These are phyloP conservation scores for button mushroom (Agaricus bisporus) DNA, from an alignment of 768 basidiomycete species.

Conservation along the genomic window DNA sequence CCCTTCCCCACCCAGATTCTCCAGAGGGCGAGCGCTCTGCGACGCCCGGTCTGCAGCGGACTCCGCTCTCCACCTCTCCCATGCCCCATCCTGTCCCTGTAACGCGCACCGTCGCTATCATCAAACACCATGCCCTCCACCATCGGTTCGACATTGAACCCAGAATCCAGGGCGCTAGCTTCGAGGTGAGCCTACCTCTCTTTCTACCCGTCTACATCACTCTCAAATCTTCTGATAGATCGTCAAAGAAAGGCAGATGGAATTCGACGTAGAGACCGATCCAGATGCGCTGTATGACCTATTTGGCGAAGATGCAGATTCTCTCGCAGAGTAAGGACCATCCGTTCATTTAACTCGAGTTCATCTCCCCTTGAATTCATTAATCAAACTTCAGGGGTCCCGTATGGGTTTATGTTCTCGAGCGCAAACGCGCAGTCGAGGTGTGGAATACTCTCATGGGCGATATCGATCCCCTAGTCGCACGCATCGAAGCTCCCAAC, in stretches of 20 bases:
- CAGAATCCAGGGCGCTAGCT: constrained; percentile 72
- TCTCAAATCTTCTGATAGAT: constrained; percentile 38
- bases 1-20: neutral
- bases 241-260: constrained; percentile 85
- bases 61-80: neutral
- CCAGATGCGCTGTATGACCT: constrained; percentile 74
- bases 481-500: constrained; percentile 47
- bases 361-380: neutral
- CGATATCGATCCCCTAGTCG: constrained; percentile 51
- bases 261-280: constrained; percentile 79
- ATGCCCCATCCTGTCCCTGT: constrained; percentile 15
- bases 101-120: constrained; percentile 76
- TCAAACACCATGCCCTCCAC: constrained; percentile 71
- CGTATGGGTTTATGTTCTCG: constrained; percentile 90
- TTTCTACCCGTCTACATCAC: neutral
- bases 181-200: constrained; percentile 50
- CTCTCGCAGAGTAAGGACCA: constrained; percentile 63
- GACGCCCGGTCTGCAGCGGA: neutral
- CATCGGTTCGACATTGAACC: constrained; percentile 78
- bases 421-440: constrained; percentile 74
- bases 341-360: neutral
- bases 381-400: constrained; percentile 49
- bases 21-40: neutral
- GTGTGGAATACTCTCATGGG: constrained; percentile 78
- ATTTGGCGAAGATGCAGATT: constrained; percentile 72